A percentile compares a stretch with the other conserved stretches of the same genome.
Evolutionary conservation across 2,329 filamentous ascomycete genomes (phyloP).

Genomic region (Nemania abortiva): DNA sequence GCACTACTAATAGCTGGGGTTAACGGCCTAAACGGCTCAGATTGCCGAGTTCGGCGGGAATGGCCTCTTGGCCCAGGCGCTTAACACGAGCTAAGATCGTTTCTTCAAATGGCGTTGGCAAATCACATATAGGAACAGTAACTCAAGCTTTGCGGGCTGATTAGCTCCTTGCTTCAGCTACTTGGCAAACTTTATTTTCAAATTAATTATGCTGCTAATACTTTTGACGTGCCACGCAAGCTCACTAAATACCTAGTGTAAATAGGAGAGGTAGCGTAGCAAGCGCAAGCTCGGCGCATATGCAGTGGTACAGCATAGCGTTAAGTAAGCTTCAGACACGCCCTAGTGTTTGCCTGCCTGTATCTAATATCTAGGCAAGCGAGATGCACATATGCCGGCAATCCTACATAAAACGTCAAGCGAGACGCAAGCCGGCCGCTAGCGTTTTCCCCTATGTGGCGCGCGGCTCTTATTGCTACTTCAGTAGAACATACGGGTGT

Average conservation of each 20-base stretch:
- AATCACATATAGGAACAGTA: conserved; percentile 11
- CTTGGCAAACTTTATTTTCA: conserved; percentile 22
- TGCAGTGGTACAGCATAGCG: background rate
- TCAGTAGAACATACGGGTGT: background rate
- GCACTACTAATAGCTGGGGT: background rate
- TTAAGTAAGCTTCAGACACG: background rate
- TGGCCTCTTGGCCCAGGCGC: background rate
- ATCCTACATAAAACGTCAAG: conserved; percentile 1
- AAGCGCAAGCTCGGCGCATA: conserved; percentile 3
- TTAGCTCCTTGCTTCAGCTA: conserved; percentile 1
- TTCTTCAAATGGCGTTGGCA: background rate
- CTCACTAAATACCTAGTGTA: background rate
- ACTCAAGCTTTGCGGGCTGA: background rate
- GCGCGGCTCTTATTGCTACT: background rate
- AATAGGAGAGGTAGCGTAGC: background rate
- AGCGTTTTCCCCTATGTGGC: background rate
- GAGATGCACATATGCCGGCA: background rate
- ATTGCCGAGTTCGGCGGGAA: background rate
- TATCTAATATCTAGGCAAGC: background rate
- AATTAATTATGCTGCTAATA: conserved; percentile 10
- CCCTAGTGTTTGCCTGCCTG: background rate
- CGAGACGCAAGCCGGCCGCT: conserved; percentile 1
- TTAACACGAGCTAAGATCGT: background rate
- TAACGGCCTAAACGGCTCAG: background rate
- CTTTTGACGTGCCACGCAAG: background rate